Base-by-base conservation (phyloP, 2,329 filamentous ascomycete genomes). In the Monosporascus sp. region DNA sequence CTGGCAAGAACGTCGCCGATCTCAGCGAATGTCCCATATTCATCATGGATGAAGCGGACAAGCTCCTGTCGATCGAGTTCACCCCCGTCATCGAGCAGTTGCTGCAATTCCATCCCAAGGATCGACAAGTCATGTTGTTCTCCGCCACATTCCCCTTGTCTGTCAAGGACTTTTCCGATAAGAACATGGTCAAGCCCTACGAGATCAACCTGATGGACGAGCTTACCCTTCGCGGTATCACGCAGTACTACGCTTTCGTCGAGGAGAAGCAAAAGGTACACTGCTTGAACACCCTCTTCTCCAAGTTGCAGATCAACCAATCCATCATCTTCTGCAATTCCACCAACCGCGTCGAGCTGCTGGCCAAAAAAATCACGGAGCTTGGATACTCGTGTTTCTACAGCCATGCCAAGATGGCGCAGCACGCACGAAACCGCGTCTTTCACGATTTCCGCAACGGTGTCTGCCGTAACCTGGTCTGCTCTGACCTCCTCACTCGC, bases 271-370 rank as follows among this genome's bases (percentile, higher is more conserved):
- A 97, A 70, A 99, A 99, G 76, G 94, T 99, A 20, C 95, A 99
- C 76, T 99, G 94, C 72, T 77, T 99, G 60, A 99, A 99, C 77
- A 99, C 94, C 0, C 86, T 99, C 59, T 99, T 99, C 79, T 97
- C 92, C 63, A 96, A 97, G 74, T 85, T 99, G 17, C 93, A 99
- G 74, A 99, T 99, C 77, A 99, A 99, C 76, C 94, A 99, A 77
- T 99, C 95, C 58, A 99, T 99, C 77, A 99, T 99, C 70, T 99
- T 99, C 78, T 99, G 94, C 77, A 99, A 99, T 75, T 99, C 94
- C 41, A 99, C 94, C 51, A 97, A 97, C 72, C 90, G 94, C 60
- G 94, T 99, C 56, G 94, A 99, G 74, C 81, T 99, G 50, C 83
- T 99, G 25, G 94, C 94, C 49, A 99, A 99, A 81, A 99, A 99